These are phyloP conservation scores for Barnettozyma sp. DNA, from an alignment of 805 yeast species.

Conservation along the genomic window DNA sequence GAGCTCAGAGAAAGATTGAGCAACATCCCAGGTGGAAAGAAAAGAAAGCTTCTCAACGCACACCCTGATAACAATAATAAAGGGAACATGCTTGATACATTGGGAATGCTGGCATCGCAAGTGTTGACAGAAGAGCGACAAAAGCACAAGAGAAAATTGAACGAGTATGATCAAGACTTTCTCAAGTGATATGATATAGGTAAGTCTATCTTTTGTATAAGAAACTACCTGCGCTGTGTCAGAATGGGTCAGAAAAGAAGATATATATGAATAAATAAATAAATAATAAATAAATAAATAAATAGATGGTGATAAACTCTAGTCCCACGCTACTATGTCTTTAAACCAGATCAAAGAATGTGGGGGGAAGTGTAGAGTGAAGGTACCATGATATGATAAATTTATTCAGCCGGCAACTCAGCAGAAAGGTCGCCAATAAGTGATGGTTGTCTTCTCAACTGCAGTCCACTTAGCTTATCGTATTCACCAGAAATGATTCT, in stretches of 20 bases:
- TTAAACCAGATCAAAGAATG: too few species aligned
- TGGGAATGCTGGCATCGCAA: constrained; percentile 50
- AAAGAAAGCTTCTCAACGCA: constrained; percentile 11
- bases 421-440: constrained; percentile 12
- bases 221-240: too few species aligned
- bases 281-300: constrained; percentile 6
- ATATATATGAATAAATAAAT: constrained; percentile 14
- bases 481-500: constrained; percentile 80
- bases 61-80: constrained; percentile 5
- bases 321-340: too few species aligned
- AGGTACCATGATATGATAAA: neutral
- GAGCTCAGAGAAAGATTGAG: constrained; percentile 25
- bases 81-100: constrained; percentile 36
- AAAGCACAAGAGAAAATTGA: constrained; percentile 1
- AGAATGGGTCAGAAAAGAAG: too few species aligned
- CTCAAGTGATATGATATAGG: too few species aligned
- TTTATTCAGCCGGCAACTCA: constrained; percentile 5
- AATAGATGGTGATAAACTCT: constrained; percentile 4
- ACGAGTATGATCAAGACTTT: too few species aligned
- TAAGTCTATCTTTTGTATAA: too few species aligned
- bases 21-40: constrained; percentile 8
- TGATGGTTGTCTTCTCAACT: constrained; percentile 31
- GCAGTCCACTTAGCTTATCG: constrained; percentile 58
- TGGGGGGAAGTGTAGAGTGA: too few species aligned
- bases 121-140: constrained; percentile 35